Evolutionary conservation across 495 filamentous ascomycete species (phyloP).

Genomic region (Parathielavia appendiculata): DNA sequence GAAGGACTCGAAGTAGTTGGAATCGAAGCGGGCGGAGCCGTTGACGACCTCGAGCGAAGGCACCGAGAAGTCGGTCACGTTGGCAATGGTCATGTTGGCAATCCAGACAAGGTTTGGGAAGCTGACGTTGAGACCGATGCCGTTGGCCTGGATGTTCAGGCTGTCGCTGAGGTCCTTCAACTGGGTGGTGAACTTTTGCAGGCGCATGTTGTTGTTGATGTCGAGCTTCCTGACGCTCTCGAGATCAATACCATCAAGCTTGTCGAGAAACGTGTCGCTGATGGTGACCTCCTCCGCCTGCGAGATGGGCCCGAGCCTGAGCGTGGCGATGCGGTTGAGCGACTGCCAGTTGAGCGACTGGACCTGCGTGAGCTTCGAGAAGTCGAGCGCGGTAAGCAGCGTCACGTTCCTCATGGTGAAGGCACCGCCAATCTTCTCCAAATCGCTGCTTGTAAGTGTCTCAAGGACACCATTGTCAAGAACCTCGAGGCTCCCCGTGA

Average conservation of each 20-base stretch:
- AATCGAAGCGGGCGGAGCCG: constrained; percentile 77
- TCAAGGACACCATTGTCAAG: constrained; percentile 48
- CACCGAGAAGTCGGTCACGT: constrained; percentile 72
- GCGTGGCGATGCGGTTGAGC: constrained; percentile 61
- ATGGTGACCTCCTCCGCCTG: constrained; percentile 63
- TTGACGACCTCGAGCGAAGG: constrained; percentile 75
- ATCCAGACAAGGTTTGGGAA: constrained; percentile 76
- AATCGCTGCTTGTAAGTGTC: constrained; percentile 45
- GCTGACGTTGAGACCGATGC: constrained; percentile 49
- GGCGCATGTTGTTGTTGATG: constrained; percentile 74
- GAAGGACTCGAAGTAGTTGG: constrained; percentile 65
- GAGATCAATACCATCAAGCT: constrained; percentile 74
- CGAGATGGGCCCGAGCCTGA: constrained; percentile 61
- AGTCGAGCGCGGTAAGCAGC: constrained; percentile 56
- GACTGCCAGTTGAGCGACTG: constrained; percentile 63
- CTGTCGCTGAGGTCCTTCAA: constrained; percentile 60
- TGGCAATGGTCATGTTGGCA: constrained; percentile 76
- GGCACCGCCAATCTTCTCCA: constrained; percentile 49
- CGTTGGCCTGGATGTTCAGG: constrained; percentile 64
- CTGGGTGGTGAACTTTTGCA: constrained; percentile 65
- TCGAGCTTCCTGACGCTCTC: constrained; percentile 55
- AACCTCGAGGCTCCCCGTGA: constrained; percentile 64
- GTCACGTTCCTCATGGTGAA: constrained; percentile 66
- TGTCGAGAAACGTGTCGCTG: constrained; percentile 73
- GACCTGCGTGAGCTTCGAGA: constrained; percentile 59